These are phyloP conservation scores for Penicillium brasilianum DNA, from an alignment of 2,329 filamentous ascomycete species.

Conservation along the genomic window DNA sequence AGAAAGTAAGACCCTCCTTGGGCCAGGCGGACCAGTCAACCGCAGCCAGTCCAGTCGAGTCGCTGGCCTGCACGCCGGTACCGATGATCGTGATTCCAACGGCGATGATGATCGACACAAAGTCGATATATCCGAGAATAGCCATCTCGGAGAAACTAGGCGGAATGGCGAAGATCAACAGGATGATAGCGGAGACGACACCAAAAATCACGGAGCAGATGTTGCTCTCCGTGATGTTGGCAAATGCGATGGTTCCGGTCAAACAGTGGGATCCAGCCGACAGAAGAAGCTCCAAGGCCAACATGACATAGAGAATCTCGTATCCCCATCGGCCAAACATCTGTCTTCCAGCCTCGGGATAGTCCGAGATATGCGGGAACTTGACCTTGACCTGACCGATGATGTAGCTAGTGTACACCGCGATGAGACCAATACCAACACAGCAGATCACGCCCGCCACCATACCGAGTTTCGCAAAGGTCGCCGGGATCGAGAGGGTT, in stretches of 20 bases:
- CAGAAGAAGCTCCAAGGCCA: slow-evolving; percentile 8
- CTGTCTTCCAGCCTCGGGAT: slow-evolving; percentile 5
- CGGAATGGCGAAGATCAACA: slow-evolving; percentile 5
- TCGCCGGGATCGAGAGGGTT: slow-evolving; percentile 9
- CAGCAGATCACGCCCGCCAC: slow-evolving; percentile 10
- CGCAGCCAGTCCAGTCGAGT: slow-evolving; percentile 1
- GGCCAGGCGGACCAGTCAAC: slow-evolving; percentile 11
- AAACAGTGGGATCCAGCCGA: slow-evolving; percentile 4
- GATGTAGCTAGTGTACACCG: slow-evolving; percentile 9
- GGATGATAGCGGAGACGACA: slow-evolving; percentile 6
- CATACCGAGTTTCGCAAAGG: slow-evolving; percentile 9
- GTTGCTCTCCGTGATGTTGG: slow-evolving; percentile 6
- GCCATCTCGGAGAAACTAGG: slow-evolving; percentile 10
- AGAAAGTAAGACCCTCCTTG: slow-evolving; percentile 6
- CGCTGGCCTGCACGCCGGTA: slow-evolving; percentile 3
- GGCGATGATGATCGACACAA: slow-evolving; percentile 5
- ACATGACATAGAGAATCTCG: slow-evolving; percentile 7
- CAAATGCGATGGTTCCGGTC: slow-evolving; percentile 5
- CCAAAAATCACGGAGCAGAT: slow-evolving; percentile 7
- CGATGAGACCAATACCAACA: slow-evolving; percentile 5
- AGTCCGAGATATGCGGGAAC: slow-evolving; percentile 8
- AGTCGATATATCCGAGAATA: slow-evolving; percentile 8
- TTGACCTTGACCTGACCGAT: slow-evolving; percentile 12
- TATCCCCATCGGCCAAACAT: slow-evolving; percentile 10
- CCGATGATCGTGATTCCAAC: slow-evolving; percentile 8